Percentiles rank a stretch among this genome's conserved stretches.
phyloP scores from a whole-genome alignment of 1,139 yeast species.

The Candida tetrigidarum region DNA sequence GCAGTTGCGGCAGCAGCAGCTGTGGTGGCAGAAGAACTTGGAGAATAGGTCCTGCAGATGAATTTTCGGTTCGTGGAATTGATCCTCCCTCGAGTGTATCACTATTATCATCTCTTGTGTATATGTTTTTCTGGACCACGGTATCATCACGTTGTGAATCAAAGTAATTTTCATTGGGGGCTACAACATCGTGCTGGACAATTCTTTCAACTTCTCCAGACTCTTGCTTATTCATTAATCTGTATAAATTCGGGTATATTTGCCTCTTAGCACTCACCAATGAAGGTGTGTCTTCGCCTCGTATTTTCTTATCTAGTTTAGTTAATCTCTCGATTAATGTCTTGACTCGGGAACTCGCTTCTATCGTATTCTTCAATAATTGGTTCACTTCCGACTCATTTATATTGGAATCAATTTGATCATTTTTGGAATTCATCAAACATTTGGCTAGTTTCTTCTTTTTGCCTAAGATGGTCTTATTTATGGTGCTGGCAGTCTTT shows the following conservation, averaged over 20 bases:
- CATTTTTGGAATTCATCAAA: conserved; percentile 9
- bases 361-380: conserved; percentile 20
- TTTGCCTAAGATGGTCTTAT: conserved; percentile 23
- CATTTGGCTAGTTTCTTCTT: conserved; percentile 25
- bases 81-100: not conserved
- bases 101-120: not conserved
- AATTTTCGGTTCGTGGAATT: not conserved
- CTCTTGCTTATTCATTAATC: conserved; percentile 8
- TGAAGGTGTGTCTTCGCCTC: conserved; percentile 9
- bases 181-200: conserved; percentile 3
- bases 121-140: not conserved
- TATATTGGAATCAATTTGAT: conserved; percentile 11
- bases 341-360: conserved; percentile 18
- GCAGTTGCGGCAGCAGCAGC: not conserved
- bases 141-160: conserved; percentile 1
- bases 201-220: not conserved
- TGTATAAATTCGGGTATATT: conserved; percentile 17
- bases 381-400: conserved; percentile 21
- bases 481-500: conserved; percentile 28
- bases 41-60: not conserved
- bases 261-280: conserved; percentile 9
- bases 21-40: not conserved
- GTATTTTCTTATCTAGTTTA: conserved; percentile 14
- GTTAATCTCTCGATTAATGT: conserved; percentile 14
- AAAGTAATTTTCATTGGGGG: conserved; percentile 11